These are phyloP conservation scores for Quercus lobata DNA, from an alignment of 331 rosid species.

Conservation along the genomic window DNA sequence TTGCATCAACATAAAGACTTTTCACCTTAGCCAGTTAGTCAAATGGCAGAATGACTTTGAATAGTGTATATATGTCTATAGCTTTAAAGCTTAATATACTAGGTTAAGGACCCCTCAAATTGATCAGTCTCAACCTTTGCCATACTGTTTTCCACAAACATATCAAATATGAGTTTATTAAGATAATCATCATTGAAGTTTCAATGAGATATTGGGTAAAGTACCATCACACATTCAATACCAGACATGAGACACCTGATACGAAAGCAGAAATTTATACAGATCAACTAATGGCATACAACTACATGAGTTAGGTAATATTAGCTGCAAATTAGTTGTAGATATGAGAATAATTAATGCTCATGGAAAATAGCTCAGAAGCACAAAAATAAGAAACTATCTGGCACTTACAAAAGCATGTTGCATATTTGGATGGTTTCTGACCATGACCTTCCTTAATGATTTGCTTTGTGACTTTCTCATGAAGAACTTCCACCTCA, in stretches of 20 bases:
- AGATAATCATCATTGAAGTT: not conserved
- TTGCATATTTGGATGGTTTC: conserved; percentile 82
- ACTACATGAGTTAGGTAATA: not conserved
- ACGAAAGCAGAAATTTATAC: not conserved
- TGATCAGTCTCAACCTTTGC: not conserved
- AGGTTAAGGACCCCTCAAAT: not conserved
- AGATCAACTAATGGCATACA: not conserved
- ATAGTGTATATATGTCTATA: not conserved
- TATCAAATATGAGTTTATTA: not conserved
- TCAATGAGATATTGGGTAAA: not conserved
- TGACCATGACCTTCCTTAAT: conserved; percentile 85
- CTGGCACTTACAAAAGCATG: conserved; percentile 80
- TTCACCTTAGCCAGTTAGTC: not conserved
- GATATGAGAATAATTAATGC: not conserved
- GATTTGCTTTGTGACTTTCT: conserved; percentile 79
- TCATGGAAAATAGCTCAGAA: not conserved
- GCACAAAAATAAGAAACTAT: not conserved
- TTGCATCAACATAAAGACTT: not conserved
- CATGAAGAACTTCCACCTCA: conserved; percentile 65
- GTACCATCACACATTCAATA: not conserved
- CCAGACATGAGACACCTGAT: not conserved
- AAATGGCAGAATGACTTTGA: not conserved
- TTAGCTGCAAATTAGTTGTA: not conserved
- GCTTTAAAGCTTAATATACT: not conserved
- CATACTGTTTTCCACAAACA: not conserved